These are phyloP conservation scores for Chaetomium cochliodes DNA, from an alignment of 495 filamentous ascomycete genomes.

Conservation along the genomic window DNA sequence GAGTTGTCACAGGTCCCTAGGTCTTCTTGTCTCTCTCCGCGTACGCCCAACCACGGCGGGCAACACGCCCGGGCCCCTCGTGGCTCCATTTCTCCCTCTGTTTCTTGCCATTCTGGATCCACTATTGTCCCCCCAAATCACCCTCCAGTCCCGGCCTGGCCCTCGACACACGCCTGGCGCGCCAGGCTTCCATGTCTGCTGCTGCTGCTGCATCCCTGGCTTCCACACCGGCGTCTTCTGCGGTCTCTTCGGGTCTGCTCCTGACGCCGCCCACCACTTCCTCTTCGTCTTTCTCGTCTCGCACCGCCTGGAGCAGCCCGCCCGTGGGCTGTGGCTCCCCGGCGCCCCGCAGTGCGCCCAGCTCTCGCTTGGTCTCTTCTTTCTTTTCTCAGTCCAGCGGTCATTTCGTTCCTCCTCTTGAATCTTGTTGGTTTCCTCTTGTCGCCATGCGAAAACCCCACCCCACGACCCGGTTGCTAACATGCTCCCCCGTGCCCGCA, in stretches of 20 bases:
- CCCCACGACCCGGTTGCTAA: slow-evolving; percentile 35
- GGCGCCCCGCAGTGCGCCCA: slow-evolving; percentile 27
- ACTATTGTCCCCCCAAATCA: slow-evolving; percentile 29
- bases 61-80: slow-evolving; percentile 10
- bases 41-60: slow-evolving; percentile 17
- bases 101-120: slow-evolving; percentile 39
- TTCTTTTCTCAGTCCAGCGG: slow-evolving; percentile 59
- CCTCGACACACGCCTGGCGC: slow-evolving; percentile 38
- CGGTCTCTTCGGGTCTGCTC: slow-evolving; percentile 34
- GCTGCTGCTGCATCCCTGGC: slow-evolving; percentile 29
- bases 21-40: slow-evolving; percentile 30
- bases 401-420: slow-evolving; percentile 59
- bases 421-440: slow-evolving; percentile 63
- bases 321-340: slow-evolving; percentile 28
- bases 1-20: slow-evolving; percentile 55
- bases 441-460: slow-evolving; percentile 22
- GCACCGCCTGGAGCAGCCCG: slow-evolving; percentile 35
- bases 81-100: slow-evolving; percentile 30
- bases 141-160: slow-evolving; percentile 27
- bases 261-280: slow-evolving; percentile 54
- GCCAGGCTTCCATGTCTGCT: slow-evolving; percentile 30
- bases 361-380: slow-evolving; percentile 34
- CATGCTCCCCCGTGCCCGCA: slow-evolving; percentile 27
- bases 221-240: slow-evolving; percentile 19
- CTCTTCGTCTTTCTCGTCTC: slow-evolving; percentile 43